Evolutionary conservation across 208 protist species (phyloP).

Genomic region (Trypanosoma congolense): DNA sequence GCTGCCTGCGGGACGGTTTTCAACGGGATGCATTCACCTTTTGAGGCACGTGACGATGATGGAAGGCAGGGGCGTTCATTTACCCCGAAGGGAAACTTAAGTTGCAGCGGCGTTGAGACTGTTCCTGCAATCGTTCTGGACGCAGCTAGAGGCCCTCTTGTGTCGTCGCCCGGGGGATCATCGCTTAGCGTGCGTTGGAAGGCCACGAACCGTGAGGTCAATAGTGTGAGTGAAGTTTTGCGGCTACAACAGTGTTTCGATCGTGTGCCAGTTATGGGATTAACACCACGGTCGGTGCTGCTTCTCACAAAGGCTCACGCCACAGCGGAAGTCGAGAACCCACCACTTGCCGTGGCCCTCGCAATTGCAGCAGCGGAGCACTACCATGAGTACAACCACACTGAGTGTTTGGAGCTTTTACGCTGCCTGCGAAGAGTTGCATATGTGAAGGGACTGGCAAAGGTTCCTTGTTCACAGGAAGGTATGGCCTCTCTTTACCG

Average conservation of each 20-base stretch:
- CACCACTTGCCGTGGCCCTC: conserved; percentile 63
- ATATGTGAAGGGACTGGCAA: conserved; percentile 48
- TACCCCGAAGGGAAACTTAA: conserved; percentile 23
- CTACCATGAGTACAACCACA: conserved; percentile 51
- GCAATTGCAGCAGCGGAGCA: conserved; percentile 71
- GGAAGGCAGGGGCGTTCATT: conserved; percentile 11
- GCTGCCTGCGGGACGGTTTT: conserved; percentile 7
- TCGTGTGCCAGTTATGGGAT: conserved; percentile 40
- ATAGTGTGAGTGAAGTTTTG: conserved; percentile 47
- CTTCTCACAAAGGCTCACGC: conserved; percentile 66
- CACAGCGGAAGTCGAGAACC: conserved; percentile 65
- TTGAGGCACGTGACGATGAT: conserved; percentile 15
- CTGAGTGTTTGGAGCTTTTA: conserved; percentile 75
- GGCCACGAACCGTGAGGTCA: conserved; percentile 50
- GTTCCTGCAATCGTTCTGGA: conserved; percentile 68
- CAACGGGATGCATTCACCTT: conserved; percentile 8
- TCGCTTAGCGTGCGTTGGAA: conserved; percentile 73
- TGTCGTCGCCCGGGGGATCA: conserved; percentile 40
- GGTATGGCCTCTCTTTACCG: conserved; percentile 34
- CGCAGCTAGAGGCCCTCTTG: conserved; percentile 61
- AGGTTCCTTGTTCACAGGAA: conserved; percentile 12
- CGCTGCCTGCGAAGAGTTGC: conserved; percentile 74
- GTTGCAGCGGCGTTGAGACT: conserved; percentile 70
- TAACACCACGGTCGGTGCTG: conserved; percentile 49
- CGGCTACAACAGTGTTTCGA: conserved; percentile 40